Evolutionary conservation across 371 early-diverging fungal species (phyloP), one percentile per base, ranked within the genome.

Genomic region (Conidiobolus coronatus): DNA sequence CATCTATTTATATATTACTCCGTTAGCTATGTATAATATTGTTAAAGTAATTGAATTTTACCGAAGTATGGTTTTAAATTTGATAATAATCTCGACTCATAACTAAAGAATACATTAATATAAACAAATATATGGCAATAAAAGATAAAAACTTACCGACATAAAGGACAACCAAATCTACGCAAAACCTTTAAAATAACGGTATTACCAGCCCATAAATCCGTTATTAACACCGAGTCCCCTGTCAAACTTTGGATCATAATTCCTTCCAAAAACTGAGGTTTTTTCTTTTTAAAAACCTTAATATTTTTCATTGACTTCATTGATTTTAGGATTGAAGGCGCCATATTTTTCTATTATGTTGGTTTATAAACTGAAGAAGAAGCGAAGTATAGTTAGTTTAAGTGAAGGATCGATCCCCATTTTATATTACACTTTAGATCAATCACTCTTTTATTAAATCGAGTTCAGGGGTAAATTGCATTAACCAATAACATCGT

Each of bases 151-250:
- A 5, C 3, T 29, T 29, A 29, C 29, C 29, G 29, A 29, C 29
- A 47, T 5, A 40, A 11, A 11, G 48, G 48, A 47, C 48, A 47
- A 14, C 48, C 48, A 22, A 47, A 47, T 13, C 48, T 38, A 9
- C 48, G 11, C 20, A 47, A 29, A 21, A 47, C 48, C 24, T 47
- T 47, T 14, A 47, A 20, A 23, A 47, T 47, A 2, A 47, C 48
- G 13, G 48, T 47, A 24, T 22, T 13, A n/a, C 22, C 24, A 6
- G 15, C 36, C 48, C 48, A 47, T 2, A 47, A 12, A 29, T 47
- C 48, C 14, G 48, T 47, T 9, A 47, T 47, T 14, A 47, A 11
- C 23, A 47, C 40, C 15, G 21, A 22, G 2, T 47, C 48, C 2
- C 48, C 48, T 18, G 37, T 47, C 7, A 47, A 18, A 9, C 38